phyloP scores from a whole-genome alignment of 2,329 filamentous ascomycete species.

The Penicillium sp. region DNA sequence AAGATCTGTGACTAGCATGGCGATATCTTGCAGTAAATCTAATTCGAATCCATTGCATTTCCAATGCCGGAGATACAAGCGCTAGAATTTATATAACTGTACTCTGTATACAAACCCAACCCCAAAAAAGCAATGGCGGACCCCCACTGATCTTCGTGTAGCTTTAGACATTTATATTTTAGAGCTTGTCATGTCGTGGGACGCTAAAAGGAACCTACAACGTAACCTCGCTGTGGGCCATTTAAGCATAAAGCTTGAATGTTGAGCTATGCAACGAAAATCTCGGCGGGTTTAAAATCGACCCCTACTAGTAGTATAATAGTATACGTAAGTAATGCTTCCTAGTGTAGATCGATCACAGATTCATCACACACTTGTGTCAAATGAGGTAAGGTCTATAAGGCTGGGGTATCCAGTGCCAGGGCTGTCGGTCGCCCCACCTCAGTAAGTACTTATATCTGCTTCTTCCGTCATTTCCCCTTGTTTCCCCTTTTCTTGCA shows the following conservation, averaged over 20 bases:
- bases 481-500: background rate
- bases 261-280: slow-evolving; percentile 9
- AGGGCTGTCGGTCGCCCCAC: background rate
- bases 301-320: background rate
- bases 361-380: background rate
- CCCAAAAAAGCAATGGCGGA: background rate
- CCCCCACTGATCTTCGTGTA: background rate
- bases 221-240: slow-evolving; percentile 16
- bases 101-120: background rate
- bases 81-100: background rate
- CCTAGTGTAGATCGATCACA: background rate
- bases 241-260: slow-evolving; percentile 23
- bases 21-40: background rate
- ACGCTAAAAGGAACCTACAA: slow-evolving; percentile 11
- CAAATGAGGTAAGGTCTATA: slow-evolving; percentile 5
- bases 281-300: background rate
- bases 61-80: background rate
- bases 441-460: background rate
- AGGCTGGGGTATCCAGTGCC: background rate
- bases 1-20: background rate
- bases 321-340: background rate
- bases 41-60: background rate
- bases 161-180: background rate
- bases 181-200: background rate
- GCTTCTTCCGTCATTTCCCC: background rate